A percentile compares a stretch with the other conserved stretches of the same genome.
Conservation (phyloP, 2,329 filamentous ascomycete species). For the Cercospora sojina region DNA sequence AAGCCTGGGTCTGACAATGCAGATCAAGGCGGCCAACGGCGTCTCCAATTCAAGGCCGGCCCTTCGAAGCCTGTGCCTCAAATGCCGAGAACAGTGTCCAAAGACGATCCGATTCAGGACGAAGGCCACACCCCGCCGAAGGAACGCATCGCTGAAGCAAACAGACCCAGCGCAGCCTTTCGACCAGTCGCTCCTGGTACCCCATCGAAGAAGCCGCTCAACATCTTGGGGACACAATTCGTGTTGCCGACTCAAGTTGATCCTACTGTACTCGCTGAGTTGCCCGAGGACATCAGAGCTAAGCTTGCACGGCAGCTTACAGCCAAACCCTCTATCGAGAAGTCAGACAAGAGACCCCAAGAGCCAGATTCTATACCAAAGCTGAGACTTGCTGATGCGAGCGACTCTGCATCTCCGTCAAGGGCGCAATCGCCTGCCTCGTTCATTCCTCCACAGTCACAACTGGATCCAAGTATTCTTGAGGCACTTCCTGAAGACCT, state of each 20-base stretch:
- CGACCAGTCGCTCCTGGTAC: conserved; percentile 41
- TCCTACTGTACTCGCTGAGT: conserved; percentile 73
- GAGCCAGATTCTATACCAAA: neutral
- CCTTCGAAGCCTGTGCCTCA: conserved; percentile 38
- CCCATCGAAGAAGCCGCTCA: conserved; percentile 65
- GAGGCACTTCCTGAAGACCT: conserved; percentile 81
- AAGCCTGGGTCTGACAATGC: conserved; percentile 56
- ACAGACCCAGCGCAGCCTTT: conserved; percentile 39
- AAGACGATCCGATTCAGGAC: conserved; percentile 48
- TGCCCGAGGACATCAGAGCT: conserved; percentile 78
- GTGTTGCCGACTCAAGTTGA: conserved; percentile 83
- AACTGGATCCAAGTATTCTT: conserved; percentile 82
- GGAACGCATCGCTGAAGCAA: conserved; percentile 30
- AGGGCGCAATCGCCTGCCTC: conserved; percentile 34
- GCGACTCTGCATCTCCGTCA: conserved; percentile 27
- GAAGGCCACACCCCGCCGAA: conserved; percentile 43
- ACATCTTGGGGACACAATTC: conserved; percentile 86
- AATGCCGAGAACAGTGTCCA: conserved; percentile 5
- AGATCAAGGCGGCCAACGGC: conserved; percentile 73
- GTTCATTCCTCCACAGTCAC: conserved; percentile 62
- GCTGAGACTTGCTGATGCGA: conserved; percentile 16
- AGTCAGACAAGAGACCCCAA: neutral
- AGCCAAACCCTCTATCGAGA: neutral
- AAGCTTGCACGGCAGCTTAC: conserved; percentile 63
- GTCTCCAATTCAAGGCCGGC: conserved; percentile 68